Percentiles rank a stretch among this genome's conserved stretches.
phyloP scores from a whole-genome alignment of 2,329 filamentous ascomycete species.

The Chrysoporthe puriensis region DNA sequence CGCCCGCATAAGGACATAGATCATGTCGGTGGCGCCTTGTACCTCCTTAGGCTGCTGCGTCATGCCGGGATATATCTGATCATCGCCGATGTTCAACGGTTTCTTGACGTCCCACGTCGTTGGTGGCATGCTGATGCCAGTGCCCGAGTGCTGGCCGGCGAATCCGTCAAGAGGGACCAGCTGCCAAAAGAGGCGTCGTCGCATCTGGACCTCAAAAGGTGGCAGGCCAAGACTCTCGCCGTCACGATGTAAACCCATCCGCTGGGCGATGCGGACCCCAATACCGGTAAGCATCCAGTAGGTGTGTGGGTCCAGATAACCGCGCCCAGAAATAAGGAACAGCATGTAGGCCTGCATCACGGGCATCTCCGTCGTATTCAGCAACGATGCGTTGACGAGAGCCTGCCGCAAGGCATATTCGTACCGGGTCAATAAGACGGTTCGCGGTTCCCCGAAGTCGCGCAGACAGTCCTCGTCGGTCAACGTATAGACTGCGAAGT shows the following conservation, averaged over 20 bases:
- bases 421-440: constrained; percentile 41
- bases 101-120: constrained; percentile 38
- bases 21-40: constrained; percentile 40
- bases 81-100: constrained; percentile 44
- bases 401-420: constrained; percentile 50
- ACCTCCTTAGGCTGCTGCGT: constrained; percentile 36
- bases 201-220: constrained; percentile 56
- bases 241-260: constrained; percentile 58
- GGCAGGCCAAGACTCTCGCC: constrained; percentile 37
- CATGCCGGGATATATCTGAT: constrained; percentile 43
- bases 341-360: constrained; percentile 58
- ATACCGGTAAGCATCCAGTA: constrained; percentile 56
- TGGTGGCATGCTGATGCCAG: constrained; percentile 30
- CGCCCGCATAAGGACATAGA: constrained; percentile 43
- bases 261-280: constrained; percentile 55
- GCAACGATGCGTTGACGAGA: constrained; percentile 52
- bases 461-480: constrained; percentile 45
- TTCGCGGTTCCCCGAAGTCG: constrained; percentile 42
- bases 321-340: constrained; percentile 39
- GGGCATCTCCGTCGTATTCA: constrained; percentile 55
- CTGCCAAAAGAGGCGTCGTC: constrained; percentile 56
- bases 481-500: constrained; percentile 45
- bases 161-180: constrained; percentile 46
- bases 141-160: constrained; percentile 35
- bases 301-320: constrained; percentile 46